Evolutionary conservation across 2,329 filamentous ascomycete genomes (phyloP), one percentile per base, ranked within the genome.

Genomic region (Pleurostoma richardsiae): DNA sequence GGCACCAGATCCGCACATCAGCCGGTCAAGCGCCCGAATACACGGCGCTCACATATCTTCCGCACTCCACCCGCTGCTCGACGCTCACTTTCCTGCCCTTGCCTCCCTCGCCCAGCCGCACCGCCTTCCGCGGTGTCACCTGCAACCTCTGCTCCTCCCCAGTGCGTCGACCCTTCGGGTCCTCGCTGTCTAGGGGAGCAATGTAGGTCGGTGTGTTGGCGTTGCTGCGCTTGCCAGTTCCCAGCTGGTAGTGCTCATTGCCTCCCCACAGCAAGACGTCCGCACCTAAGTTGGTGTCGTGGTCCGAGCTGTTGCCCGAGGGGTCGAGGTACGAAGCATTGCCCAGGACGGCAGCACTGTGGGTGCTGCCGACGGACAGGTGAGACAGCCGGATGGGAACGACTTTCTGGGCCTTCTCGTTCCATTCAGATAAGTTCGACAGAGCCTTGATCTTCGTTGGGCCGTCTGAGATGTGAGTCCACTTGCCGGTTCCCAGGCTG

Each of bases 181-280:
- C 75, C 55, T 85, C 85, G 0, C 74, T 77, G 40, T 95, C 90
- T 39, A 92, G 66, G 10, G 89, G 86, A 30, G 82, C 80, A 45
- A 96, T 90, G 61, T 96, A 92, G 2, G 77, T 75, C 1, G 94
- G 94, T 10, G 77, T 75, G 44, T 81, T 80, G 7, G 87, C 61
- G 60, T 97, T 97, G 59, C 82, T 94, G 51, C 92, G 74, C 72
- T 87, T 95, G 29, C 94, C 91, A 1, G 87, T 96, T 10, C 94
- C 94, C 29, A 99, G 79, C 68, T 99, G 94, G 65, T 87, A 96
- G 62, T 85, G 81, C 69, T 97, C 91, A 59, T 97, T 99, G 45
- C 90, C 90, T 51, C 94, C 94, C 89, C 91, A 99, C 74, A 89
- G 95, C 2, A 97, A 65, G 30, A 91, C 84, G 62, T 97, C 94